Evolutionary conservation across 2,329 filamentous ascomycete species (phyloP), one percentile per base, ranked within the genome.

Genomic region (Aaosphaeria pasadenensis): DNA sequence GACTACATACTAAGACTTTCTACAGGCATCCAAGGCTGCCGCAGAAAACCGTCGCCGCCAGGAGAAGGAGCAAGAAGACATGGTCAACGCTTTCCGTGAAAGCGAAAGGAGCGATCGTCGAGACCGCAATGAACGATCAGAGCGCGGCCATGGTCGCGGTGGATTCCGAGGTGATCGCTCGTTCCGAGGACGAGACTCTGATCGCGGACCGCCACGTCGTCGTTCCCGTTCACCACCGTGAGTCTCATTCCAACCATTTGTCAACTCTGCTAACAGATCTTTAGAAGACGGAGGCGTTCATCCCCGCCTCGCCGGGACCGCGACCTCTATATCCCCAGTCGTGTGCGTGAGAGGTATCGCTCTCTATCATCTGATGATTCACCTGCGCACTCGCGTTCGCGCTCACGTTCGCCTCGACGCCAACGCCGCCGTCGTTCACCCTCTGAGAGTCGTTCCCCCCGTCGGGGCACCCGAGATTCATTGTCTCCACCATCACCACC

Each of bases 1-100:
- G 40, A 28, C 40, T 13, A 30, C 2, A 5, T 69, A 60, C 60
- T 47, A 30, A n/a, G 31, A 11, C 9, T 36, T 13, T 39, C 91
- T 87, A 36, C 33, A 95, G 64, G 87, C 89, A 33, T 90, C 94
- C 58, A 88, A 86, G 67, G 86, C 86, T 39, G 88, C 88, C 30
- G 88, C 94, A 64, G 85, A 88, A 63, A 82, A 84, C 30, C 81
- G 80, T 46, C 83, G 85, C 59, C 84, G 86, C 54, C 87, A 92
- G 62, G 82, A 86, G 47, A 56, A 58, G 11, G 59, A 60, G 57
- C 78, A 82, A 43, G 84, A 88, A 48, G 88, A 94, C 51, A 83
- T 84, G 52, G 62, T 89, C 39, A 81, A 86, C 54, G 78, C 79
- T 38, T 75, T 89, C 46, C 82, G 88, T 63, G 84, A 87, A 48